Percentiles rank a stretch among this genome's conserved stretches.
Evolutionary conservation across 2,329 filamentous ascomycete species (phyloP).

Genomic region (Aspergillus fumigatus): DNA sequence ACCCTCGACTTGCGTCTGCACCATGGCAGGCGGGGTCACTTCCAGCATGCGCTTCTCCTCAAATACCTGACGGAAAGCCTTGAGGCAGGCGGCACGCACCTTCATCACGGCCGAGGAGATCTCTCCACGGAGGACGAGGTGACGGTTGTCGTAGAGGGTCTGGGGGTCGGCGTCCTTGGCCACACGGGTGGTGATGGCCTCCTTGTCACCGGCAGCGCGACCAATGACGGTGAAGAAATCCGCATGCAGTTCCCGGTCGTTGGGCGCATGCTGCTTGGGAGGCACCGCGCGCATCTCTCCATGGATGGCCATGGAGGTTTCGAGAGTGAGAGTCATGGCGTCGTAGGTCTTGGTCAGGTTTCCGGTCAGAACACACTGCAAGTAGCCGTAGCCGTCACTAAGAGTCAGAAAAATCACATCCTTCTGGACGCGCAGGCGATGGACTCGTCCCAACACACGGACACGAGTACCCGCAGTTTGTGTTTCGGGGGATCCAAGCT

Average conservation of each 20-base stretch:
- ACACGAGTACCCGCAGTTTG: slow-evolving; percentile 67
- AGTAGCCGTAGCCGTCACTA: slow-evolving; percentile 73
- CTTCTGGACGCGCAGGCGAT: slow-evolving; percentile 76
- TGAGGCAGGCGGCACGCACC: slow-evolving; percentile 74
- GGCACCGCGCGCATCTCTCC: slow-evolving; percentile 83
- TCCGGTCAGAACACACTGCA: slow-evolving; percentile 80
- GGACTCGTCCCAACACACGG: slow-evolving; percentile 75
- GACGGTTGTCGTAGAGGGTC: slow-evolving; percentile 73
- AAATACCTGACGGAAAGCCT: slow-evolving; percentile 75
- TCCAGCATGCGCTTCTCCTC: slow-evolving; percentile 73
- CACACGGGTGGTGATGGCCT: slow-evolving; percentile 83
- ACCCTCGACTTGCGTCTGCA: slow-evolving; percentile 93
- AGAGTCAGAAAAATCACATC: slow-evolving; percentile 83
- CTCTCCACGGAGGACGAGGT: slow-evolving; percentile 81
- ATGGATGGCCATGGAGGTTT: slow-evolving; percentile 79
- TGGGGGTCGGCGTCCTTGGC: slow-evolving; percentile 65
- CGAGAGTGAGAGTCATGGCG: slow-evolving; percentile 75
- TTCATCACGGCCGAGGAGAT: slow-evolving; percentile 80
- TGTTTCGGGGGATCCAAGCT: slow-evolving; percentile 52
- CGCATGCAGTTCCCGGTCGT: slow-evolving; percentile 81
- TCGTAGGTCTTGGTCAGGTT: slow-evolving; percentile 89
- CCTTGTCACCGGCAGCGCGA: slow-evolving; percentile 77
- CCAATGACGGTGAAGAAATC: slow-evolving; percentile 82
- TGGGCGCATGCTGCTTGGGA: slow-evolving; percentile 70
- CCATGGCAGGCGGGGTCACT: slow-evolving; percentile 83